Percentiles rank a stretch among this genome's conserved stretches.
These are phyloP conservation scores for Fragilariopsis cylindrus DNA, from an alignment of 108 stramenopile species.

Conservation along the genomic window DNA sequence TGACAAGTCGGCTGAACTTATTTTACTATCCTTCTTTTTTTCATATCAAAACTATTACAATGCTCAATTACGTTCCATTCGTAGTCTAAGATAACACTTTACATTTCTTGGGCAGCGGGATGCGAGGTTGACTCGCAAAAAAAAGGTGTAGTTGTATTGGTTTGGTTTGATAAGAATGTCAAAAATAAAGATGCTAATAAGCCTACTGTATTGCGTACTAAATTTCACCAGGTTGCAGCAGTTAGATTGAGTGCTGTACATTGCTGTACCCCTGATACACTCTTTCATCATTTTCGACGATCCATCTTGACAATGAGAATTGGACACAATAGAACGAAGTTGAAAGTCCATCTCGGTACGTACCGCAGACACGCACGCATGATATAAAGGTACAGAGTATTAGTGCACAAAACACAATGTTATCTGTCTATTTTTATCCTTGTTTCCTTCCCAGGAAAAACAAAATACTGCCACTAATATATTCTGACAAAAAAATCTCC, in stretches of 20 bases:
- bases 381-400: too few relatives aligned
- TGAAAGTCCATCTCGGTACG: neutral
- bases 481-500: too few relatives aligned
- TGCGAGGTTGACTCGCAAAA: neutral
- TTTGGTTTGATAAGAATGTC: neutral
- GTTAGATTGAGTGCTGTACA: neutral
- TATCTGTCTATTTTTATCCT: too few relatives aligned
- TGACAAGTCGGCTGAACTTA: too few relatives aligned
- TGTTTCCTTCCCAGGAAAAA: too few relatives aligned
- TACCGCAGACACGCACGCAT: too few relatives aligned
- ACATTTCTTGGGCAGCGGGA: neutral
- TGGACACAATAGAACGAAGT: neutral
- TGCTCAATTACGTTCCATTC: neutral
- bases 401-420: too few relatives aligned
- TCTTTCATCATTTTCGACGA: neutral
- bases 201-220: neutral
- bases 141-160: conserved; percentile 2
- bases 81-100: neutral
- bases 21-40: too few relatives aligned
- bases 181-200: too few relatives aligned
- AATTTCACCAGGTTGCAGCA: neutral
- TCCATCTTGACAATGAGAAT: neutral
- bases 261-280: neutral
- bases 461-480: too few relatives aligned
- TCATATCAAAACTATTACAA: too few relatives aligned